These are phyloP conservation scores for Vitis rotundifolia DNA, from an alignment of 164 flowering plant species.

Conservation along the genomic window DNA sequence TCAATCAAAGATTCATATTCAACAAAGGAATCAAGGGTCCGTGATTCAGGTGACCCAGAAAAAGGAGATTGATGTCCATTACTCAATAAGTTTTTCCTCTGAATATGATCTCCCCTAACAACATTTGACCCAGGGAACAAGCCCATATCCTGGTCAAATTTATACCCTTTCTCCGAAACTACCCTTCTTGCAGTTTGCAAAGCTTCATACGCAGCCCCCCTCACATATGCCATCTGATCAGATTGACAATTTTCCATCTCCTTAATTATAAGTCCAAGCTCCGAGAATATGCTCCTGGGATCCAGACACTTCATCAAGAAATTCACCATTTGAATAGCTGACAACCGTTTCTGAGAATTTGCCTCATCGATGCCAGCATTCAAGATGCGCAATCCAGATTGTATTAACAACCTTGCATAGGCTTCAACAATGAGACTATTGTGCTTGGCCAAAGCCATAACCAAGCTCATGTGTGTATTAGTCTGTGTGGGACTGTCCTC, in stretches of 20 bases:
- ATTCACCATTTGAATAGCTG: conserved; percentile 88
- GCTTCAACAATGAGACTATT: conserved; percentile 73
- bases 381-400: conserved; percentile 65
- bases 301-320: conserved; percentile 84
- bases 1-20: conserved; percentile 56
- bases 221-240: conserved; percentile 82
- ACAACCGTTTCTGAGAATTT: conserved; percentile 75
- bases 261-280: conserved; percentile 60
- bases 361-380: conserved; percentile 55
- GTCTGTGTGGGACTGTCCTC: conserved; percentile 74
- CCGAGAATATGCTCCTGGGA: conserved; percentile 68
- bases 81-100: conserved; percentile 29
- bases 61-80: conserved; percentile 44
- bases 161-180: conserved; percentile 39
- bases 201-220: conserved; percentile 92
- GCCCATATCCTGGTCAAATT: conserved; percentile 36
- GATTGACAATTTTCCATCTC: conserved; percentile 79
- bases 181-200: conserved; percentile 71
- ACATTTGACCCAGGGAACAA: conserved; percentile 61
- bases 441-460: conserved; percentile 78
- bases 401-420: conserved; percentile 73
- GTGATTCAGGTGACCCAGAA: conserved; percentile 78
- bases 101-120: conserved; percentile 31
- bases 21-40: conserved; percentile 59
- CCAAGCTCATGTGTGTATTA: conserved; percentile 82